phyloP scores from a whole-genome alignment of 1,284 basidiomycete genomes.

The Macrocystidia cucumis region DNA sequence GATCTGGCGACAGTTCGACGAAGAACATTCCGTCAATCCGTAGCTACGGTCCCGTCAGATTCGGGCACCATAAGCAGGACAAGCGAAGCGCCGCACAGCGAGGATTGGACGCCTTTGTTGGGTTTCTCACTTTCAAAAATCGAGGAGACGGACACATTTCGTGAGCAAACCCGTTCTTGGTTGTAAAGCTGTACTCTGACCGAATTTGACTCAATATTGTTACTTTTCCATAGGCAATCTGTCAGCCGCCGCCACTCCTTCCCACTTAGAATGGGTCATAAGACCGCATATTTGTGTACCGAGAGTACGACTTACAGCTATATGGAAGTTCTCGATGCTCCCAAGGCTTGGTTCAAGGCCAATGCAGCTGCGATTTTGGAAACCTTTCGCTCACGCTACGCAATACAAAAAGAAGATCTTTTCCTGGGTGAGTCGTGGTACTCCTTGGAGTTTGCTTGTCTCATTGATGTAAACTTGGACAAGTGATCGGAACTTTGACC shows the following conservation, averaged over 20 bases:
- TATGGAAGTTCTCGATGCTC: constrained; percentile 48
- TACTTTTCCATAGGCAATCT: constrained; percentile 26
- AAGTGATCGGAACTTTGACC: constrained; percentile 66
- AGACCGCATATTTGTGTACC: constrained; percentile 55
- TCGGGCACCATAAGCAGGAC: constrained; percentile 37
- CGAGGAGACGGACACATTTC: constrained; percentile 15
- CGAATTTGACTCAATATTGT: constrained; percentile 9
- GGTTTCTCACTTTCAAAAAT: constrained; percentile 36
- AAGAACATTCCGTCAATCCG: constrained; percentile 38
- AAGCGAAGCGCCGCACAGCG: constrained; percentile 46
- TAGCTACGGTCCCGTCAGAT: constrained; percentile 42
- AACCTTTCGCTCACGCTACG: constrained; percentile 43
- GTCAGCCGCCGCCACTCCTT: constrained; percentile 50
- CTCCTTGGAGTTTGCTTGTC: constrained; percentile 1
- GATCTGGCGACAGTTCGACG: constrained; percentile 22
- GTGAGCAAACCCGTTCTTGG: not conserved
- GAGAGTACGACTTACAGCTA: constrained; percentile 66
- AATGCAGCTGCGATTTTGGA: constrained; percentile 60
- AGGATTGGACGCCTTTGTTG: constrained; percentile 48
- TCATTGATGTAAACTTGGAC: constrained; percentile 4
- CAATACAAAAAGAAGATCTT: constrained; percentile 62
- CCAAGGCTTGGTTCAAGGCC: constrained; percentile 65
- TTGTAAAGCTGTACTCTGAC: no score
- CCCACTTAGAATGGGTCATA: constrained; percentile 54
- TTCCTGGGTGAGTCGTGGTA: constrained; percentile 56